Conservation (phyloP, 805 yeast species). For the Brettanomyces naardenensis region DNA sequence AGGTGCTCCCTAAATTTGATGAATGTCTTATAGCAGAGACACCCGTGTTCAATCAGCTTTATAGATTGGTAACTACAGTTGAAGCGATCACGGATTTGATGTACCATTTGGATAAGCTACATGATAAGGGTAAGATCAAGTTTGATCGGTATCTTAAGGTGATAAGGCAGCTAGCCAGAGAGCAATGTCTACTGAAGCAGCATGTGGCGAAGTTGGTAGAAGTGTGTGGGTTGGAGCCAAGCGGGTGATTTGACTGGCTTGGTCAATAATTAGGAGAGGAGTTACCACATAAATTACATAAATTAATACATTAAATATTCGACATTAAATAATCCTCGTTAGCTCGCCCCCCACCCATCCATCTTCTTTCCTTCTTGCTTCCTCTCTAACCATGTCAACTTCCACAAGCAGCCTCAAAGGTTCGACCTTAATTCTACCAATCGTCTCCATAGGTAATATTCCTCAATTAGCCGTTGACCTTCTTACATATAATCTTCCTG, state of each 20-base stretch:
- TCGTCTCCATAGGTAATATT: conserved; percentile 81
- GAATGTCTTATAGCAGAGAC: conserved; percentile 43
- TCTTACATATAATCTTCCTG: conserved; percentile 50
- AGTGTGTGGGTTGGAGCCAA: conserved; percentile 14
- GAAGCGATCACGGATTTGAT: conserved; percentile 32
- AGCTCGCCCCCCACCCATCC: too few relatives aligned
- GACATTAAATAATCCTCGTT: too few relatives aligned
- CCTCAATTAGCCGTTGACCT: conserved; percentile 80
- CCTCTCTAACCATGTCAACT: too few relatives aligned
- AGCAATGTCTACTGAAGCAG: conserved; percentile 49
- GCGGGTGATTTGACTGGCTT: too few relatives aligned
- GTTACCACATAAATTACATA: too few relatives aligned
- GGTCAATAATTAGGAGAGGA: too few relatives aligned
- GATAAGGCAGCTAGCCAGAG: conserved; percentile 50
- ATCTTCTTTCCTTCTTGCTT: too few relatives aligned
- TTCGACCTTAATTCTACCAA: conserved; percentile 57
- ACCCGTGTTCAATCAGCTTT: conserved; percentile 50
- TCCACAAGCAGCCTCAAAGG: conserved; percentile 18
- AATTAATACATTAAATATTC: too few relatives aligned
- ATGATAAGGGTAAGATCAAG: conserved; percentile 38
- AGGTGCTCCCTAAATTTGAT: conserved; percentile 29
- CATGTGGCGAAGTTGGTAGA: conserved; percentile 31
- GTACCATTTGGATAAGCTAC: conserved; percentile 47
- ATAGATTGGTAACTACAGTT: conserved; percentile 56
- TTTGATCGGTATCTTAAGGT: conserved; percentile 34